Percentiles rank a stretch among this genome's conserved stretches.
Evolutionary conservation across 805 yeast species (phyloP).

Genomic region (Cephaloascus fragrans): DNA sequence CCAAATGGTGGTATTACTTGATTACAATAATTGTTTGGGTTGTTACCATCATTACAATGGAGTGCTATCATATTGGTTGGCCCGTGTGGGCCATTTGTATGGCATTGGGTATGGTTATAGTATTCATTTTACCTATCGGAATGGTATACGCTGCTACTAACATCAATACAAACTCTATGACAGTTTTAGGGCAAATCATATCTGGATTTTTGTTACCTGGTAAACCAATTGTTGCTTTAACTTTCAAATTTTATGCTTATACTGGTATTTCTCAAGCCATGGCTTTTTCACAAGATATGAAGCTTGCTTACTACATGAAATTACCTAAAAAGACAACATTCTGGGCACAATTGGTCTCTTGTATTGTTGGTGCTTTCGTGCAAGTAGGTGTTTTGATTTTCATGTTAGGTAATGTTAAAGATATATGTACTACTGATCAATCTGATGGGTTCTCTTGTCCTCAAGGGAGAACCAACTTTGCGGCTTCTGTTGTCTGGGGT

Average conservation of each 20-base stretch:
- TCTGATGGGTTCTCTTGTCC: conserved; percentile 6
- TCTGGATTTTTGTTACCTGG: conserved; percentile 26
- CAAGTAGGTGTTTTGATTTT: conserved; percentile 33
- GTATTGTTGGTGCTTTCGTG: conserved; percentile 31
- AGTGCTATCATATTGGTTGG: conserved; percentile 30
- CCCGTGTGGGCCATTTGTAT: conserved; percentile 30
- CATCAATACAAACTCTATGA: conserved; percentile 5
- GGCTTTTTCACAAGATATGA: conserved; percentile 32
- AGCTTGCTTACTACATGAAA: conserved; percentile 34
- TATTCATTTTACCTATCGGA: conserved; percentile 30
- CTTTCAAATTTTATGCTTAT: conserved; percentile 37
- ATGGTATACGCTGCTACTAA: conserved; percentile 17
- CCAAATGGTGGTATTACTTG: conserved; percentile 33
- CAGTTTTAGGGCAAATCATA: conserved; percentile 1
- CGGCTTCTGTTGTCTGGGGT: conserved; percentile 1
- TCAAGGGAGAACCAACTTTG: neutral
- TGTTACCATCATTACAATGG: conserved; percentile 23
- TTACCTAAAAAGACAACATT: conserved; percentile 28
- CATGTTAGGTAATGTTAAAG: conserved; percentile 24
- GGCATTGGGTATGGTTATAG: conserved; percentile 26
- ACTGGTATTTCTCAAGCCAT: conserved; percentile 40
- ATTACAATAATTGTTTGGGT: conserved; percentile 14
- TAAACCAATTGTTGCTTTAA: conserved; percentile 37
- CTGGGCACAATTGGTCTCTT: conserved; percentile 29
- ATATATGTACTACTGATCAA: conserved; percentile 21